phyloP scores from a whole-genome alignment of 257 asterid genomes.

The Cynanchum wilfordii region DNA sequence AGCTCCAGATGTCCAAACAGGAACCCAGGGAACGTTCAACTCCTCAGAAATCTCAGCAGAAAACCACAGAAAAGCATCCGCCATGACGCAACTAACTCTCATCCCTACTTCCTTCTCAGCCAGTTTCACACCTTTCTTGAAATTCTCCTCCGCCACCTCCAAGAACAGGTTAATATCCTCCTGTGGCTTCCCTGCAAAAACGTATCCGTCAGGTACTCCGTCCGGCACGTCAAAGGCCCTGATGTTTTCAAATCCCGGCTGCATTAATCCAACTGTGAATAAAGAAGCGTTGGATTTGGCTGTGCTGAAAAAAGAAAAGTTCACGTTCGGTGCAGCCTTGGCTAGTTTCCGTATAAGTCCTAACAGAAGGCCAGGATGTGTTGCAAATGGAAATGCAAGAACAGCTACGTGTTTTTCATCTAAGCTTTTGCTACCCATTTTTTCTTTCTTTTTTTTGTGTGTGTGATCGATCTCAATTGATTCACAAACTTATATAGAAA shows the following conservation, averaged over 20 bases:
- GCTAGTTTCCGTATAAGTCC: slow-evolving; percentile 41
- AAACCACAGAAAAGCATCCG: slow-evolving; percentile 54
- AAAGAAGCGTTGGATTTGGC: slow-evolving; percentile 27
- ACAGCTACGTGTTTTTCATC: slow-evolving; percentile 36
- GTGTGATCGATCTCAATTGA: neutral
- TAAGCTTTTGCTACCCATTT: neutral
- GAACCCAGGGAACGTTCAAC: slow-evolving; percentile 37
- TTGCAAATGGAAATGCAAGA: slow-evolving; percentile 51
- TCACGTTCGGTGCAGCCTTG: slow-evolving; percentile 28
- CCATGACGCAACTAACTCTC: slow-evolving; percentile 36
- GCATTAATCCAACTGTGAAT: neutral
- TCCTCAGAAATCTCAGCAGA: slow-evolving; percentile 34
- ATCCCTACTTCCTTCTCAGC: slow-evolving; percentile 34
- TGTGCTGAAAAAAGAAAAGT: slow-evolving; percentile 38
- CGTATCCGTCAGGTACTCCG: slow-evolving; percentile 33
- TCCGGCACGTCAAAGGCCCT: slow-evolving; percentile 29
- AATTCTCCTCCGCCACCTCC: slow-evolving; percentile 31
- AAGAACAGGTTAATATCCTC: slow-evolving; percentile 38
- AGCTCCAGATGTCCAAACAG: slow-evolving; percentile 50
- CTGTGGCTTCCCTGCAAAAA: slow-evolving; percentile 21
- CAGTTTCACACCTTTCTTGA: slow-evolving; percentile 22
- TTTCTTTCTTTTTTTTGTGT: neutral
- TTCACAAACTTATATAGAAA: neutral
- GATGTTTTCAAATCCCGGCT: slow-evolving; percentile 18
- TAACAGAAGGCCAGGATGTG: slow-evolving; percentile 47